These are phyloP conservation scores for Rutidosis leptorrhynchoides DNA, from an alignment of 129 eudicot species.

Conservation along the genomic window DNA sequence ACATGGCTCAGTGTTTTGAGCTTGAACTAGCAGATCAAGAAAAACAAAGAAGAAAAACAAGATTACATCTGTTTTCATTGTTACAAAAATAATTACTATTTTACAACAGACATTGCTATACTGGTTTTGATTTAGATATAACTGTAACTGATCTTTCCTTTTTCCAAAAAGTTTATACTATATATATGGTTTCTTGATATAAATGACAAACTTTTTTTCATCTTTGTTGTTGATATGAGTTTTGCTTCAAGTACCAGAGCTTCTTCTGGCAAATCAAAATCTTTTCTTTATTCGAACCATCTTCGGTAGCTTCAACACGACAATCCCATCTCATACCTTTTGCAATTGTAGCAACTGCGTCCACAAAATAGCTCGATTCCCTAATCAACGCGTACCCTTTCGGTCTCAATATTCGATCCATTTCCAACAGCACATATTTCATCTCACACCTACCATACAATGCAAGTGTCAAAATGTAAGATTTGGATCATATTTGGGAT, in stretches of 20 bases:
- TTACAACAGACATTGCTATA: too few species aligned
- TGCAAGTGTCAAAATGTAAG: constrained; percentile 10
- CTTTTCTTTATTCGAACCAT: constrained; percentile 61
- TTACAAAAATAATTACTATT: too few species aligned
- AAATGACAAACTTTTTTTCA: constrained; percentile 18
- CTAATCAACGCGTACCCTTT: constrained; percentile 74
- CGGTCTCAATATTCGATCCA: constrained; percentile 93
- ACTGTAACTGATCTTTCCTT: too few species aligned
- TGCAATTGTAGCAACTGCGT: constrained; percentile 56
- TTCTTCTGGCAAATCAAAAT: constrained; percentile 85
- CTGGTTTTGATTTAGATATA: too few species aligned
- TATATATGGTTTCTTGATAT: constrained; percentile 25
- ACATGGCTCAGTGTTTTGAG: too few species aligned
- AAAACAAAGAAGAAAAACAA: too few species aligned
- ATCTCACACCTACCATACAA: constrained; percentile 70
- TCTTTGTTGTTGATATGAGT: constrained; percentile 37
- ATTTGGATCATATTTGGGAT: not conserved
- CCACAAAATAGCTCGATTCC: constrained; percentile 62
- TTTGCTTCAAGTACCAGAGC: constrained; percentile 82
- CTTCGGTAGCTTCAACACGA: constrained; percentile 65
- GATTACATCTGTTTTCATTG: too few species aligned
- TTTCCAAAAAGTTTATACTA: too few species aligned
- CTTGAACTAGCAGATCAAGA: too few species aligned
- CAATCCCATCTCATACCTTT: constrained; percentile 91
- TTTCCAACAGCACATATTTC: constrained; percentile 82